These are phyloP conservation scores for Chaetomium olivaceum DNA, from an alignment of 2,329 filamentous ascomycete genomes.

Conservation along the genomic window DNA sequence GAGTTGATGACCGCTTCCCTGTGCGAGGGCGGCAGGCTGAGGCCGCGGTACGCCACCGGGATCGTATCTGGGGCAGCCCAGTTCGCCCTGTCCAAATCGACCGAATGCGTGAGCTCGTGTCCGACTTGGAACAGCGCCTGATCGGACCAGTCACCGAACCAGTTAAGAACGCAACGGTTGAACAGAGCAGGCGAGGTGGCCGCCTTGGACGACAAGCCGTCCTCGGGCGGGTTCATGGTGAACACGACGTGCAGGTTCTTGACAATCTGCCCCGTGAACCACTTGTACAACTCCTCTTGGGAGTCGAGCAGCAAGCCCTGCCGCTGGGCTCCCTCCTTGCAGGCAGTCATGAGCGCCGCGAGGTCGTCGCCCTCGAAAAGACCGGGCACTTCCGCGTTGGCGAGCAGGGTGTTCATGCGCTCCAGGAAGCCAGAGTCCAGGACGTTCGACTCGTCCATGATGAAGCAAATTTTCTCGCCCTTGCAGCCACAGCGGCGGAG, in stretches of 20 bases:
- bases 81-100: slow-evolving; percentile 86
- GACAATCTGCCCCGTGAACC: slow-evolving; percentile 99
- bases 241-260: slow-evolving; percentile 99
- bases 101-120: slow-evolving; percentile 90
- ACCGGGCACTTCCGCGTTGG: slow-evolving; percentile 98
- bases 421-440: slow-evolving; percentile 98
- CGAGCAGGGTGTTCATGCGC: slow-evolving; percentile 97
- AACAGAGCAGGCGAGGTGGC: slow-evolving; percentile 97
- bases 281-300: slow-evolving; percentile 99
- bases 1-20: slow-evolving; percentile 92
- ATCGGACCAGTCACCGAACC: slow-evolving; percentile 99
- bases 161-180: slow-evolving; percentile 99
- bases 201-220: slow-evolving; percentile 90
- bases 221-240: slow-evolving; percentile 98
- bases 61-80: slow-evolving; percentile 88
- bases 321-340: slow-evolving; percentile 95
- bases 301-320: slow-evolving; percentile 95
- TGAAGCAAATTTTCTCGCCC: slow-evolving; percentile 99
- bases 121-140: slow-evolving; percentile 98
- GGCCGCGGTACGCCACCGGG: slow-evolving; percentile 85
- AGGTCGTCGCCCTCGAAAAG: slow-evolving; percentile 99
- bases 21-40: slow-evolving; percentile 82
- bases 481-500: slow-evolving; percentile 93
- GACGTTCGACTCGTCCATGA: slow-evolving; percentile 99
- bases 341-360: slow-evolving; percentile 97